phyloP scores from a whole-genome alignment of 2,329 filamentous ascomycete genomes.

The Diaporthe capsici region DNA sequence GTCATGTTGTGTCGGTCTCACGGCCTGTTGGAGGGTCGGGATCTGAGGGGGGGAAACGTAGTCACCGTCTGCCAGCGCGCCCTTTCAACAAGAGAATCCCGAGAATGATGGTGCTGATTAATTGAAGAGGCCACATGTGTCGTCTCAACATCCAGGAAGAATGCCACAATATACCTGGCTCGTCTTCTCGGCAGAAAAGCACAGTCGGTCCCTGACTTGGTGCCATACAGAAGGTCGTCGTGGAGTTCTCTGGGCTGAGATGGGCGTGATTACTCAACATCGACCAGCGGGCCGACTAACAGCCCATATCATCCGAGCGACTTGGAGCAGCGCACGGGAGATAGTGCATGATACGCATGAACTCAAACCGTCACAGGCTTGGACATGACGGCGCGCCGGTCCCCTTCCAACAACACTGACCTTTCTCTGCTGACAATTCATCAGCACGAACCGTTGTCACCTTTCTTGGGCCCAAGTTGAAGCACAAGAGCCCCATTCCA shows the following conservation, averaged over 20 bases:
- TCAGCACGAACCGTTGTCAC: neutral
- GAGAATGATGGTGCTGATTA: slow-evolving; percentile 2
- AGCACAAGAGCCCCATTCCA: neutral
- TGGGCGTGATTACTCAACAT: slow-evolving; percentile 35
- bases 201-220: neutral
- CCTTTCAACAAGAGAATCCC: neutral
- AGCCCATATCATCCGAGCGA: neutral
- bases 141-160: neutral
- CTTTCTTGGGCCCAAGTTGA: neutral
- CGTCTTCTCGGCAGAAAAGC: neutral
- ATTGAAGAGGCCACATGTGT: slow-evolving; percentile 3
- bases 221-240: neutral
- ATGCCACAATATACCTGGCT: neutral
- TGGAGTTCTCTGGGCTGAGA: neutral
- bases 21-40: slow-evolving; percentile 1
- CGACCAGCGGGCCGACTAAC: slow-evolving; percentile 25
- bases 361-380: neutral
- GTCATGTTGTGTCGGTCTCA: neutral
- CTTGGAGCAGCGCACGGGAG: neutral
- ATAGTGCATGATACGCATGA: slow-evolving; percentile 6
- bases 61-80: neutral
- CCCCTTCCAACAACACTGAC: too few species aligned
- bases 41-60: neutral
- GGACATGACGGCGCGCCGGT: neutral
- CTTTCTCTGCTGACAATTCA: neutral